Base-by-base conservation (phyloP, 805 yeast species). In the Babjeviella inositovora region DNA sequence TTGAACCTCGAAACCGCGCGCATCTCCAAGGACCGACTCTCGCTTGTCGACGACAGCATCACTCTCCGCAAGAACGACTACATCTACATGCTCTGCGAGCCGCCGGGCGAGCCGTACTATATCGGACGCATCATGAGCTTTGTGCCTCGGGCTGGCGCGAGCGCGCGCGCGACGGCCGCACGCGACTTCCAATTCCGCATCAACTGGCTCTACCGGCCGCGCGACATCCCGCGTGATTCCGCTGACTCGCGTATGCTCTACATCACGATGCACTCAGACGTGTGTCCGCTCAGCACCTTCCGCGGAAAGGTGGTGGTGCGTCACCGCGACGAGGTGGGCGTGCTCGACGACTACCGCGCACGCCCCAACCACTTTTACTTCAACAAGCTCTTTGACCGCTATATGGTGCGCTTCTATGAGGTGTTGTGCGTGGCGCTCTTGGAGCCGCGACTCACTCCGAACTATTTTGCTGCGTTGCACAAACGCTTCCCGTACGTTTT, bases 71-170 rank as follows among this genome's bases (percentile, higher is more conserved):
- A 64, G 30, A 68, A 67, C 25, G 93, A 84, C 27, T 69, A 58
- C 28, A 73, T 84, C 7, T 84, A 77, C 41, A 70, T 85, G 70
- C 61, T 85, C 8, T 70, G 90, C 31, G 95, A 82, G 43, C 94
- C 94, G 1, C 82, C 94, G 0, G 90, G 93, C 2, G 95, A 82
- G 37, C 96, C 97, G 0, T 90, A 77, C 52, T 80, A 82, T 37
- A 64, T 90, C 20, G 97, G 92, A 1, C 57, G 87, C 19, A 60
- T 87, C 18, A 64, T 80, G 57, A 90, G 85, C 9, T 81, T 84
- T 33, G 57, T 55, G 3, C 44, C 45, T 23, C 60, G 53, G 33
- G 57, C 52, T 8, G 9, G 17, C 11, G 19, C 28, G 11, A 19
- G 30, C 13, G 28, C 29, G 7, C 34, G 33, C 3, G 34, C 47